Evolutionary conservation across 108 stramenopile species (phyloP), one percentile per base, ranked within the genome.

Genomic region (Cyclotella kingstonii): DNA sequence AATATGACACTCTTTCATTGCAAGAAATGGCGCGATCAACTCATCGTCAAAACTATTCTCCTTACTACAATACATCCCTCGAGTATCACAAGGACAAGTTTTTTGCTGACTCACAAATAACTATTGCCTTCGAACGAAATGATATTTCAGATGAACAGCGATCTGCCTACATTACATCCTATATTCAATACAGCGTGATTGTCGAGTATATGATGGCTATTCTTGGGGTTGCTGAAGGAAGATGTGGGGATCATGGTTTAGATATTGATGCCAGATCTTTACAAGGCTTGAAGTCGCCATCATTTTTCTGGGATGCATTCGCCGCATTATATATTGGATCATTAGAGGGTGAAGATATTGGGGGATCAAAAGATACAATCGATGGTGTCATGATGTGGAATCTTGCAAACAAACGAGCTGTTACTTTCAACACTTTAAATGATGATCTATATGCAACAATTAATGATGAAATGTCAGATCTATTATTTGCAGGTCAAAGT

Each of bases 261-360:
- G 55, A 56, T 27, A 41, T 56, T 7, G 55, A 56, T 41, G 5
- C 36, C 26, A 28, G 55, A 7, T n/a, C 10, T 41, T 39, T 26
- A 25, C 31, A 62, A 17, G 77, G 52, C 23, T 56, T 76, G 11
- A 67, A 71, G 1, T 57, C 74, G 54, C 70, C 76, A 21, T 47
- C 62, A 4, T 35, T 68, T 25, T 65, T 66, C 31, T 90, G 82
- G 84, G 89, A 90, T 64, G 79, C 87, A 57, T 87, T 86, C 34
- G 88, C 88, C 7, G 86, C 89, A 7, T 60, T 85, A 5, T 58
- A 84, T 38, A 88, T 93, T 53, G 91, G 91, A 15, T 93, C 85
- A 12, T 56, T 93, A 60, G 91, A 90, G 56, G 91, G 91, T 17
- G 54, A 57, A 4, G 26, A 54, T 4, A 51, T 63, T 26, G 83